phyloP scores from a whole-genome alignment of 2,329 filamentous ascomycete genomes.

The Apiospora pterosperma region DNA sequence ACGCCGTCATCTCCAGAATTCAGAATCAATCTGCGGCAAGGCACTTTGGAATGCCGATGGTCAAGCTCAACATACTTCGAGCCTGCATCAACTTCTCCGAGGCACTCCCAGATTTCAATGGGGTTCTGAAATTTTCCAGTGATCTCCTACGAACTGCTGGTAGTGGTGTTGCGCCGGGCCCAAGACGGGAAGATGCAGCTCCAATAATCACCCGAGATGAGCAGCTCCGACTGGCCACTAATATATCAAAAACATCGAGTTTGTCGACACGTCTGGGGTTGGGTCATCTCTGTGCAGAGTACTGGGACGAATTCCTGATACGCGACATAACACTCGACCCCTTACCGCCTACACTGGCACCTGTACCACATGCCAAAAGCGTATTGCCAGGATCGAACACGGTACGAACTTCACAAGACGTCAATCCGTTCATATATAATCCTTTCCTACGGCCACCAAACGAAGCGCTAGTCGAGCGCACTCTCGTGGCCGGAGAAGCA shows the following conservation, averaged over 20 bases:
- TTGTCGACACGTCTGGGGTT: slow-evolving; percentile 75
- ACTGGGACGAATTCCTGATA: slow-evolving; percentile 96
- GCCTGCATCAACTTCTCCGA: slow-evolving; percentile 94
- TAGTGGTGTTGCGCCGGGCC: slow-evolving; percentile 71
- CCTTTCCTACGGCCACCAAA: slow-evolving; percentile 73
- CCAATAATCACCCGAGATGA: slow-evolving; percentile 76
- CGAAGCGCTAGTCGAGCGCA: slow-evolving; percentile 57
- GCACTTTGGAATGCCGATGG: slow-evolving; percentile 71
- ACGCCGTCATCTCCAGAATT: slow-evolving; percentile 54
- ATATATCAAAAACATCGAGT: slow-evolving; percentile 78
- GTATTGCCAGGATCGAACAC: slow-evolving; percentile 48
- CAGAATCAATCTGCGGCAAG: slow-evolving; percentile 54
- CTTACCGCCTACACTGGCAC: slow-evolving; percentile 53
- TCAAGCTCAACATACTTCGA: slow-evolving; percentile 84
- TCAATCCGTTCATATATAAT: slow-evolving; percentile 92
- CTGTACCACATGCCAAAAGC: slow-evolving; percentile 62
- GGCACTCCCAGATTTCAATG: slow-evolving; percentile 85
- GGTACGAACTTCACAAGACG: slow-evolving; percentile 53
- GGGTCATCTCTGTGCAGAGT: slow-evolving; percentile 69
- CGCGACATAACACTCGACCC: slow-evolving; percentile 71
- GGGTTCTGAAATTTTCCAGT: slow-evolving; percentile 84
- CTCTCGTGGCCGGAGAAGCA: slow-evolving; percentile 75
- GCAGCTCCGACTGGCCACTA: slow-evolving; percentile 78
- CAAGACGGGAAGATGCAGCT: slow-evolving; percentile 64
- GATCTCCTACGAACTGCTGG: slow-evolving; percentile 80